Evolutionary conservation across 2,329 filamentous ascomycete genomes (phyloP), one percentile per base, ranked within the genome.

Genomic region (Ophiostoma perfectum): DNA sequence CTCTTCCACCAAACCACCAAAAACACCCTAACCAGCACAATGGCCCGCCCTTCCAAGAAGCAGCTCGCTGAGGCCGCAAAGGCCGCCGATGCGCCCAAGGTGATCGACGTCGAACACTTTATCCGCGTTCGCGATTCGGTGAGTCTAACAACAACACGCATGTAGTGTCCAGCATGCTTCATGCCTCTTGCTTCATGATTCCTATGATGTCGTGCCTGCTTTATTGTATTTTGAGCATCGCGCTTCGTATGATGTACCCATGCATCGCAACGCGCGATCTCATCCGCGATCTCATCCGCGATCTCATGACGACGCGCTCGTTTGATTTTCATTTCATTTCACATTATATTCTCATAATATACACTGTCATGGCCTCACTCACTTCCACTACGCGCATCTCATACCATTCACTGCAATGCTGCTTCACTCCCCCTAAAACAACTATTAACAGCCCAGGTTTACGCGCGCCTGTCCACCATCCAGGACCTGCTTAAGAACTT

Each of bases 71-170:
- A 75, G 64, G 73, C 73, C 67, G 71, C 68, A 70, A 72, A 74
- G 70, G 76, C 76, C 68, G 75, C 78, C 52, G 73, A 77, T 68
- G 78, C 80, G 65, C 74, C 76, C 68, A 79, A 81, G 74, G 78
- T 81, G 58, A 86, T 90, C 72, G 87, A 92, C 71, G 83, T 90
- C 69, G 89, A 92, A 69, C 89, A 91, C 78, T 94, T 94, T 77
- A 84, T 91, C 70, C 84, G 89, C 76, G 92, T 93, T 65, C 87
- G 92, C 75, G 92, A 96, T 77, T 89, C 87, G 77, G 92, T 96
- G 88, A 85, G 90, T 70, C 62, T 71, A 27, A 27, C 27, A 27
- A 27, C 27, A 27, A 27, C 27, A 27, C 27, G 1, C 27, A 2
- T 27, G 27, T 27, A 27, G 27, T 27, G 27, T 2, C 27, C 27